Evolutionary conservation across 495 filamentous ascomycete species (phyloP).

Genomic region (Aspergillus carlsbadensis): DNA sequence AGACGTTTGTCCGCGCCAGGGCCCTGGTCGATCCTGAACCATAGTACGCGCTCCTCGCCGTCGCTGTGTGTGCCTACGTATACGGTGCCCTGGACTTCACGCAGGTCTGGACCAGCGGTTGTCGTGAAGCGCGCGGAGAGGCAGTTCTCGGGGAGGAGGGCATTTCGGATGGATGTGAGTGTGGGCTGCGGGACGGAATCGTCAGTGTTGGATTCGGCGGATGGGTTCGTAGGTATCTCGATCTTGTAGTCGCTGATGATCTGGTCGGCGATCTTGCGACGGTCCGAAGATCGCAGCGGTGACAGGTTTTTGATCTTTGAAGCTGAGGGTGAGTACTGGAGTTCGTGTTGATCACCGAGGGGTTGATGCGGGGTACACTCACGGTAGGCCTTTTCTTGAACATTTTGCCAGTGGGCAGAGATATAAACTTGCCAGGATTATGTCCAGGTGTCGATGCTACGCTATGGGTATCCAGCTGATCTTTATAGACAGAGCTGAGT

Average conservation of each 20-base stretch:
- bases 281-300: slow-evolving; percentile 69
- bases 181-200: slow-evolving; percentile 39
- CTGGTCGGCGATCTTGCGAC: slow-evolving; percentile 67
- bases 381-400: slow-evolving; percentile 82
- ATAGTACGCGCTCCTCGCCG: slow-evolving; percentile 65
- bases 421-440: background rate
- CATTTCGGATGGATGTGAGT: slow-evolving; percentile 57
- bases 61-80: slow-evolving; percentile 60
- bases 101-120: slow-evolving; percentile 63
- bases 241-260: slow-evolving; percentile 65
- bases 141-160: slow-evolving; percentile 63
- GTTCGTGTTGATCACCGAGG: background rate
- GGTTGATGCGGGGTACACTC: slow-evolving; percentile 30
- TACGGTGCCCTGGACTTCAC: slow-evolving; percentile 61
- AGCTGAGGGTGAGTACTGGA: background rate
- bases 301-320: slow-evolving; percentile 66
- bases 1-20: slow-evolving; percentile 47
- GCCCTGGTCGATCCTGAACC: slow-evolving; percentile 66
- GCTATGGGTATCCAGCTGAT: background rate
- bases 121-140: slow-evolving; percentile 68
- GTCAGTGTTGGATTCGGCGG: slow-evolving; percentile 35
- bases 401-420: slow-evolving; percentile 41
- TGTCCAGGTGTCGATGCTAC: background rate
- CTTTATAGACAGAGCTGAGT: background rate
- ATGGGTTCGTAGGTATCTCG: slow-evolving; percentile 35